Conservation (phyloP, 176 grass and related monocot genomes). For the Pontederia crassipes region DNA sequence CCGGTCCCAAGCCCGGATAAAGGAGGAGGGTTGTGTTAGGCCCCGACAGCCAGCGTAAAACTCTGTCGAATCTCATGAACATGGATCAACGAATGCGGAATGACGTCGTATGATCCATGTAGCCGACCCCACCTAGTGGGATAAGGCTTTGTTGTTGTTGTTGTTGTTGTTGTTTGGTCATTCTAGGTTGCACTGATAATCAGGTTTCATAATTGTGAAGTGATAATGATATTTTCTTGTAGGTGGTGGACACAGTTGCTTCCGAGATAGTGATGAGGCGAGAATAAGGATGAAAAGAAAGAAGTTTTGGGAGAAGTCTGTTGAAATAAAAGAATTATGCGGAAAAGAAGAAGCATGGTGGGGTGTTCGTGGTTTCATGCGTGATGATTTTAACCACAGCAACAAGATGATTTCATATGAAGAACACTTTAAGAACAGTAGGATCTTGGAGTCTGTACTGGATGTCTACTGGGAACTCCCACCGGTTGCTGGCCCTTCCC, state of each 20-base stretch:
- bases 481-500: constrained; percentile 74
- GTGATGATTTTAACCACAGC: constrained; percentile 77
- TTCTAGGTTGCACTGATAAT: no score
- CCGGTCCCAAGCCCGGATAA: no score
- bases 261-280: constrained; percentile 76
- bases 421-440: constrained; percentile 78
- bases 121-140: no score
- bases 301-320: constrained; percentile 70
- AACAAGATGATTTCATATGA: constrained; percentile 50
- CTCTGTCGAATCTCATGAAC: no score
- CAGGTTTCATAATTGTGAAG: no score
- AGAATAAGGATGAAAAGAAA: constrained; percentile 54
- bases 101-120: no score
- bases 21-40: no score
- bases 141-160: no score
- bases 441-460: constrained; percentile 62
- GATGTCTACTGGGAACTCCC: constrained; percentile 85
- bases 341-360: constrained; percentile 74
- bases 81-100: no score
- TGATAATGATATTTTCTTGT: not conserved
- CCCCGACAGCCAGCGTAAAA: no score
- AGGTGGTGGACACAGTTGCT: constrained; percentile 22
- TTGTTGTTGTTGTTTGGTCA: no score
- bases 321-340: constrained; percentile 60
- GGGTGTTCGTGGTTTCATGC: constrained; percentile 69